These are phyloP conservation scores for Globisporangium spiculum DNA, from an alignment of 352 stramenopile species.

Conservation along the genomic window DNA sequence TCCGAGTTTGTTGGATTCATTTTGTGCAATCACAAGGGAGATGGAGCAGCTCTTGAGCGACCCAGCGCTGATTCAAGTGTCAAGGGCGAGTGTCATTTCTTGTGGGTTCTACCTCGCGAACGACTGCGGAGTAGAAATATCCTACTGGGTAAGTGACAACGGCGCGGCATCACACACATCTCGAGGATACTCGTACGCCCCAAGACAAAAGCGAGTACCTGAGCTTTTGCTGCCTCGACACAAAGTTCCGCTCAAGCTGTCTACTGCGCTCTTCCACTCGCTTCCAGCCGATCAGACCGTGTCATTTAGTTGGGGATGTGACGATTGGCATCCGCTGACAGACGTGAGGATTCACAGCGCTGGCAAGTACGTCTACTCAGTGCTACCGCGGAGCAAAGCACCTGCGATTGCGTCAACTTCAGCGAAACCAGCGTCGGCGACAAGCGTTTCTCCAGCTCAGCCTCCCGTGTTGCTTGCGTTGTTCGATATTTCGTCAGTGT, in stretches of 20 bases:
- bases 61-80: slow-evolving; percentile 24
- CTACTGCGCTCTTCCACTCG: slow-evolving; percentile 62
- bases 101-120: slow-evolving; percentile 83
- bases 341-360: slow-evolving; percentile 75
- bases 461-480: slow-evolving; percentile 50
- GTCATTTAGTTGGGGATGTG: slow-evolving; percentile 70
- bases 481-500: slow-evolving; percentile 69
- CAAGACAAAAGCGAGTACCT: slow-evolving; percentile 35
- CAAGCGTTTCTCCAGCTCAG: not conserved
- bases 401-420: not conserved
- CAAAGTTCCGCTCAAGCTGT: slow-evolving; percentile 71
- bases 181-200: slow-evolving; percentile 57
- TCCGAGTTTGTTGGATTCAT: slow-evolving; percentile 52
- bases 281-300: slow-evolving; percentile 71
- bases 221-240: slow-evolving; percentile 46
- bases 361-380: slow-evolving; percentile 75
- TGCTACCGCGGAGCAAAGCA: slow-evolving; percentile 30
- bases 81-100: slow-evolving; percentile 65
- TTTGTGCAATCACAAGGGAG: slow-evolving; percentile 62
- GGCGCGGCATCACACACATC: slow-evolving; percentile 33
- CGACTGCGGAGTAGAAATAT: slow-evolving; percentile 54
- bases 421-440: slow-evolving; percentile 6
- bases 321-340: slow-evolving; percentile 68
- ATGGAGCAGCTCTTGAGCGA: slow-evolving; percentile 38
- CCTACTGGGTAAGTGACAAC: slow-evolving; percentile 62